Evolutionary conservation across 371 early-diverging fungal species (phyloP).

Genomic region (Quaeritorhiza haematococci): DNA sequence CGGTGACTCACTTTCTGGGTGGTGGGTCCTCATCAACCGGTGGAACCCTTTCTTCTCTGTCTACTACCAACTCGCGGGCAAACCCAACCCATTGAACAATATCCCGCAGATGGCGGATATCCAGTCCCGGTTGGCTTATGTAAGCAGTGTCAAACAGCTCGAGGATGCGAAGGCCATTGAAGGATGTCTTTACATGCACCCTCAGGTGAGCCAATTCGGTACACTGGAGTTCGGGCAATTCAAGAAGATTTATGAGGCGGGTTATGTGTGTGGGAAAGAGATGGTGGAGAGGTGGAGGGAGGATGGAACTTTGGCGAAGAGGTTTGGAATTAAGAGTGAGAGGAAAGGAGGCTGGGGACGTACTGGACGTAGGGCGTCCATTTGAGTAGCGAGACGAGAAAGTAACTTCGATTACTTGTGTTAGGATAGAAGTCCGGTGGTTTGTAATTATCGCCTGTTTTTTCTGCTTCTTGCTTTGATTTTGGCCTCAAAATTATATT

Average conservation of each 20-base stretch:
- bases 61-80: too few relatives aligned
- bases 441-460: too few relatives aligned
- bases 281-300: conserved; percentile 80
- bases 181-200: conserved; percentile 82
- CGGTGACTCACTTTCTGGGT: conserved; percentile 94
- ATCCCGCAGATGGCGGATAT: conserved; percentile 96
- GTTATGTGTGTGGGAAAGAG: conserved; percentile 85
- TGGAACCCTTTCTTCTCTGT: conserved; percentile 65
- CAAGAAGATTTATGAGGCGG: conserved; percentile 83
- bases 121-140: conserved; percentile 95
- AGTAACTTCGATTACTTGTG: too few relatives aligned
- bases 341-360: too few relatives aligned
- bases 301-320: conserved; percentile 53
- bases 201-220: conserved; percentile 85
- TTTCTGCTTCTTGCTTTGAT: too few relatives aligned
- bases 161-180: conserved; percentile 84
- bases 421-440: too few relatives aligned
- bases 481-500: too few relatives aligned
- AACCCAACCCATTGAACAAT: conserved; percentile 31
- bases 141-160: conserved; percentile 84
- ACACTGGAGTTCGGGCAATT: conserved; percentile 93
- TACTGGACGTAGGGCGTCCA: too few relatives aligned
- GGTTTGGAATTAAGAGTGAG: conserved; percentile 34
- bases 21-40: conserved; percentile 82
- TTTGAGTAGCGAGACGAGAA: too few relatives aligned